Evolutionary conservation across 805 yeast genomes (phyloP).

Genomic region (Pichia insulana): DNA sequence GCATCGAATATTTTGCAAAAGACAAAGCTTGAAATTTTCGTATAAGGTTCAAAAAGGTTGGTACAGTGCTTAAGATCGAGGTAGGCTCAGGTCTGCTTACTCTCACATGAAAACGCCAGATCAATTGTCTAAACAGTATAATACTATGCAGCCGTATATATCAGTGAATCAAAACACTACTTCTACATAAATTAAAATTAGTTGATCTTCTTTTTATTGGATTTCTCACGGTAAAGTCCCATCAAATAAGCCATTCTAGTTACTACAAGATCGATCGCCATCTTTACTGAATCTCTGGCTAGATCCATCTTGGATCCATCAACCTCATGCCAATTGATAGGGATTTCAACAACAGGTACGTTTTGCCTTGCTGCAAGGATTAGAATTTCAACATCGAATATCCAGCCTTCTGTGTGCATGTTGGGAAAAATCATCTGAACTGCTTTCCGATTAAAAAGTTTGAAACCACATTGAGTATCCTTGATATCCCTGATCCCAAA

Average conservation of each 20-base stretch:
- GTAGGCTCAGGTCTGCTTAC: too few species aligned
- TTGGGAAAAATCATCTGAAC: constrained; percentile 64
- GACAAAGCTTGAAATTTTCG: too few species aligned
- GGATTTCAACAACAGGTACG: constrained; percentile 64
- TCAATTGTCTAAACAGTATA: too few species aligned
- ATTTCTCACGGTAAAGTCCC: constrained; percentile 54
- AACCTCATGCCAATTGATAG: constrained; percentile 95
- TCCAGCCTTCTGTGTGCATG: constrained; percentile 97
- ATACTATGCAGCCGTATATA: too few species aligned
- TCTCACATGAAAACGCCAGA: too few species aligned
- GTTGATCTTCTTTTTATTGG: background rate
- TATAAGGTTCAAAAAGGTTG: too few species aligned
- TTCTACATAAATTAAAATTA: background rate
- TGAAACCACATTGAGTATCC: constrained; percentile 98
- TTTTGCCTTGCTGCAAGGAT: constrained; percentile 67
- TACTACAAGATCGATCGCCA: constrained; percentile 91
- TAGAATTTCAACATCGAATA: constrained; percentile 89
- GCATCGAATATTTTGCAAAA: too few species aligned
- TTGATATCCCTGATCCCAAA: constrained; percentile 83
- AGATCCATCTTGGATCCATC: constrained; percentile 90
- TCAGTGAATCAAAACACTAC: background rate
- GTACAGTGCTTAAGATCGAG: too few species aligned
- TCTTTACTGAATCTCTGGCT: constrained; percentile 80
- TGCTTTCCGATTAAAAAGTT: constrained; percentile 72
- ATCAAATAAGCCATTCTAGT: constrained; percentile 81